These are phyloP conservation scores for Trichoderma afroharzianum DNA, from an alignment of 2,329 filamentous ascomycete genomes.

Conservation along the genomic window DNA sequence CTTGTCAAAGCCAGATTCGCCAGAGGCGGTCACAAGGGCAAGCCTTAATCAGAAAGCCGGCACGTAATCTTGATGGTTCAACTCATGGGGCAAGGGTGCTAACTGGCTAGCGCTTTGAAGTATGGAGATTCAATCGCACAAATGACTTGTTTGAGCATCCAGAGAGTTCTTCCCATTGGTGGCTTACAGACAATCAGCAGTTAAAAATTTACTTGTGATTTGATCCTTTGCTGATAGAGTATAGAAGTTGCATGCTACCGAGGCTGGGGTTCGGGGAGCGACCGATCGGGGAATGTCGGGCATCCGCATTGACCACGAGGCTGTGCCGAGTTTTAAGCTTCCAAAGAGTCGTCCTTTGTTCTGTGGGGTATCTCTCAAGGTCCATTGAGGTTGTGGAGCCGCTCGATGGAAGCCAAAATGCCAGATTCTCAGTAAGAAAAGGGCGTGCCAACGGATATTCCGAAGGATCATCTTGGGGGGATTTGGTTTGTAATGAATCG, in stretches of 20 bases:
- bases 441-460: neutral
- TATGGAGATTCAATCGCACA: neutral
- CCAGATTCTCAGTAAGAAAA: neutral
- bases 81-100: neutral
- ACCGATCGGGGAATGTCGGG: conserved; percentile 10
- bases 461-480: neutral
- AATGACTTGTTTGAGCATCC: neutral
- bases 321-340: conserved; percentile 1
- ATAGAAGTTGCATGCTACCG: neutral
- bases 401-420: neutral
- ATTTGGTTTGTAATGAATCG: neutral
- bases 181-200: neutral
- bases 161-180: neutral
- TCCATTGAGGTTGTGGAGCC: neutral
- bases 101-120: neutral
- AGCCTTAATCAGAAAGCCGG: neutral
- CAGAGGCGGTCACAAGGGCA: conserved; percentile 1
- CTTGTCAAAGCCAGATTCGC: conserved; percentile 5
- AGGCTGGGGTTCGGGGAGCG: neutral
- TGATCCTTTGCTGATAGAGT: neutral
- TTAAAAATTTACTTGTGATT: neutral
- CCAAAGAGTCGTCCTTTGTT: neutral
- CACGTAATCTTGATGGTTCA: neutral
- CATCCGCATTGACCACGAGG: neutral
- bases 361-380: neutral